A percentile compares a stretch with the other conserved stretches of the same genome.
Conservation (phyloP, 768 basidiomycete genomes). For the Trametes cubensis region DNA sequence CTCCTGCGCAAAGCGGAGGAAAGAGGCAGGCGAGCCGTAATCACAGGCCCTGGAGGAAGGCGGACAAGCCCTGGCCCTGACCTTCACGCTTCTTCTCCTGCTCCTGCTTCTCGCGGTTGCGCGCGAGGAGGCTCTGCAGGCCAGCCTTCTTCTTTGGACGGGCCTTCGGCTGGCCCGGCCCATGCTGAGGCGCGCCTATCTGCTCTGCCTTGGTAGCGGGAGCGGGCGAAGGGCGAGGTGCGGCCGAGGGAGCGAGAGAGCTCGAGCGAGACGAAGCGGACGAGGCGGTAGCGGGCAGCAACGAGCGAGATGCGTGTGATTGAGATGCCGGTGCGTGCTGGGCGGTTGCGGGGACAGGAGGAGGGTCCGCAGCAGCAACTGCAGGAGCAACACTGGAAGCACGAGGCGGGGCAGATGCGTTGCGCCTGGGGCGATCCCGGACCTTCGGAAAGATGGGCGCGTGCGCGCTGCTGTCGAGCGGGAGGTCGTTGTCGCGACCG, state of each 20-base stretch:
- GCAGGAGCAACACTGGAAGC: background rate
- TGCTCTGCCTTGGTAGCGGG: background rate
- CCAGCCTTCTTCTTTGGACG: constrained; percentile 58
- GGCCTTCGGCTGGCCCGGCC: constrained; percentile 31
- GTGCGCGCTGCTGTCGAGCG: constrained; percentile 24
- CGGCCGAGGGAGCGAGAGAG: constrained; percentile 1
- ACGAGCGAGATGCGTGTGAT: constrained; percentile 1
- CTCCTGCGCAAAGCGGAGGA: background rate
- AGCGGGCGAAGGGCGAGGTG: constrained; percentile 4
- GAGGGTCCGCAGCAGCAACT: background rate
- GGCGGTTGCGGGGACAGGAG: background rate
- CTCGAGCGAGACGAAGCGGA: constrained; percentile 18
- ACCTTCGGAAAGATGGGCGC: constrained; percentile 25
- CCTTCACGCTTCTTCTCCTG: constrained; percentile 40
- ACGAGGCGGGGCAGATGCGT: constrained; percentile 6
- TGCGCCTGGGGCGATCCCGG: constrained; percentile 24
- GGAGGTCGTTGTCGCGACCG: constrained; percentile 32
- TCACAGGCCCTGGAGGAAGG: constrained; percentile 52
- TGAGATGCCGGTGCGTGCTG: constrained; percentile 15
- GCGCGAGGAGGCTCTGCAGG: constrained; percentile 64
- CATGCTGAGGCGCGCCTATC: background rate
- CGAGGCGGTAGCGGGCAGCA: background rate
- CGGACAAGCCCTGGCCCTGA: constrained; percentile 48
- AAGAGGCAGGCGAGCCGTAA: background rate
- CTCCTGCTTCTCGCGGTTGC: constrained; percentile 57